phyloP scores from a whole-genome alignment of 805 yeast species.

The Metschnikowia lochheadii region DNA sequence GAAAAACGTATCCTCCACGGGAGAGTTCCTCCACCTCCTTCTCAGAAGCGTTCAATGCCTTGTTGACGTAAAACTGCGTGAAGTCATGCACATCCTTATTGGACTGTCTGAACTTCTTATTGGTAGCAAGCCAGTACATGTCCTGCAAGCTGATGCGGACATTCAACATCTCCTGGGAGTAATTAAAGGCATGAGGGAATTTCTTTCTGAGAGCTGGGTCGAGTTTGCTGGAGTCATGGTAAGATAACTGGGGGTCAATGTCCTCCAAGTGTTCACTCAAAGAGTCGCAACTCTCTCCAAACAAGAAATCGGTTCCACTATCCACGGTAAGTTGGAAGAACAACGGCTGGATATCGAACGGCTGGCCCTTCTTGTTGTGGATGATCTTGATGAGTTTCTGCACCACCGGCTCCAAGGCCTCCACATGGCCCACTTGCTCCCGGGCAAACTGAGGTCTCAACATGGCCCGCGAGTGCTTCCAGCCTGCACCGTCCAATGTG shows the following conservation, averaged over 20 bases:
- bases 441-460: constrained; percentile 27
- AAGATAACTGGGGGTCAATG: neutral
- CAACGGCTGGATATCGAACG: constrained; percentile 15
- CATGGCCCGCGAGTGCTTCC: constrained; percentile 28
- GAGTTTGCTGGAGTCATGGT: constrained; percentile 1
- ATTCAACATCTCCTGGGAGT: constrained; percentile 13
- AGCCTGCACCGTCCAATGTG: constrained; percentile 26
- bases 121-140: constrained; percentile 12
- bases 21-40: constrained; percentile 29
- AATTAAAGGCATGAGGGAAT: constrained; percentile 16
- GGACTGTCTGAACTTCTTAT: constrained; percentile 10
- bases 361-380: constrained; percentile 6
- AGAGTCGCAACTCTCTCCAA: constrained; percentile 17
- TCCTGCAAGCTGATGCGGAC: constrained; percentile 12
- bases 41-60: constrained; percentile 31
- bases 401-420: constrained; percentile 23
- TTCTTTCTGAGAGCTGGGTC: constrained; percentile 9
- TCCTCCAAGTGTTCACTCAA: constrained; percentile 11
- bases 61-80: constrained; percentile 33
- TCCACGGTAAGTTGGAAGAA: constrained; percentile 18
- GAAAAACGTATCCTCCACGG: constrained; percentile 41
- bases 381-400: constrained; percentile 18
- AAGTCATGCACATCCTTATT: constrained; percentile 15
- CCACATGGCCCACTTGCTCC: constrained; percentile 26
- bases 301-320: constrained; percentile 17